Conservation (phyloP, 441 rosid species). For the Daphne laureola region DNA sequence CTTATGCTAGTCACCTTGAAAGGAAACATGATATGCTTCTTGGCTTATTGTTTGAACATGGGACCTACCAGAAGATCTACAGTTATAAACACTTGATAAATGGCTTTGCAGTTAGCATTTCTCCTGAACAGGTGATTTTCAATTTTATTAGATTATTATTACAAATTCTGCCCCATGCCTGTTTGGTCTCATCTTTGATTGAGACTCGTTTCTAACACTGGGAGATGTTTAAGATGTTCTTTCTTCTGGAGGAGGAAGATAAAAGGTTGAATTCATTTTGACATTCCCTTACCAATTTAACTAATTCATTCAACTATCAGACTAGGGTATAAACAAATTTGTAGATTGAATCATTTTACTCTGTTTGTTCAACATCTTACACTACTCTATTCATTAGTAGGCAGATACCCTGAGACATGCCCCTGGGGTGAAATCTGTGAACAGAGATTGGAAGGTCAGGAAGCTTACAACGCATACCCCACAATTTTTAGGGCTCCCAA, state of each 20-base stretch:
- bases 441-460: slow-evolving; percentile 94
- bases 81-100: slow-evolving; percentile 94
- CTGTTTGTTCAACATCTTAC: slow-evolving; percentile 25
- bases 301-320: too few species aligned
- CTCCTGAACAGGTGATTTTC: slow-evolving; percentile 79
- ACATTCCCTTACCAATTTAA: background rate
- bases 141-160: too few species aligned
- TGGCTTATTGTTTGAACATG: slow-evolving; percentile 65
- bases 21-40: slow-evolving; percentile 90
- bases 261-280: too few species aligned
- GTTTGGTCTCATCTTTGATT: too few species aligned
- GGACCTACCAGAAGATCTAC: slow-evolving; percentile 81
- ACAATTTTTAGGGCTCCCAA: slow-evolving; percentile 88
- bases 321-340: too few species aligned
- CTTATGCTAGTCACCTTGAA: slow-evolving; percentile 83
- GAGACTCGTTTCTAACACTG: too few species aligned
- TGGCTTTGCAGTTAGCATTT: slow-evolving; percentile 83
- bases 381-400: slow-evolving; percentile 58
- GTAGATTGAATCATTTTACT: too few species aligned
- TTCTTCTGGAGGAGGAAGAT: too few species aligned
- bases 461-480: slow-evolving; percentile 90
- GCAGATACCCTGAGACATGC: slow-evolving; percentile 73
- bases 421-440: slow-evolving; percentile 73
- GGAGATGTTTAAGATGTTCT: too few species aligned
- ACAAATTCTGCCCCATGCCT: too few species aligned